A percentile compares a stretch with the other conserved stretches of the same genome.
Conservation (phyloP, 805 yeast genomes). For the Wickerhamomyces subpelliculosus region DNA sequence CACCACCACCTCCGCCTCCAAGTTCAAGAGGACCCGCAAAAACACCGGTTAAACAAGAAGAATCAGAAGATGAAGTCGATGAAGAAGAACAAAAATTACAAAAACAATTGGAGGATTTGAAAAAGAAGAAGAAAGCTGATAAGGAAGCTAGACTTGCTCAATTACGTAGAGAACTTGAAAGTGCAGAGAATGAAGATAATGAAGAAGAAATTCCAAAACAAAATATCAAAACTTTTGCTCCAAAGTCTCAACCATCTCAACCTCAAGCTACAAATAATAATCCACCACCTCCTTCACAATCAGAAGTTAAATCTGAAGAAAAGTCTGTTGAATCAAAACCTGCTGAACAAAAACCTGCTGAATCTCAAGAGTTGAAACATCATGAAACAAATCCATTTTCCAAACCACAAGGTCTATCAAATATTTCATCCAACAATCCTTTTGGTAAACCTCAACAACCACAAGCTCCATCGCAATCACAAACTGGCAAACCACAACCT, state of each 20-base stretch:
- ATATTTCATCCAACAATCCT: constrained; percentile 37
- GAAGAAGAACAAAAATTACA: constrained; percentile 41
- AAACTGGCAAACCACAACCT: constrained; percentile 8
- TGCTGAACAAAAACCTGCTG: constrained; percentile 7
- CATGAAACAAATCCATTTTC: constrained; percentile 23
- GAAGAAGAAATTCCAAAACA: constrained; percentile 16
- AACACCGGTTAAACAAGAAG: constrained; percentile 7
- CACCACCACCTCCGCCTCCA: constrained; percentile 13
- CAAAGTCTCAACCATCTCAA: constrained; percentile 7
- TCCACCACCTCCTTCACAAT: constrained; percentile 2
- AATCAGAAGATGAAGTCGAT: constrained; percentile 38
- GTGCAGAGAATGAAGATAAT: constrained; percentile 37
- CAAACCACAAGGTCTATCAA: constrained; percentile 8
- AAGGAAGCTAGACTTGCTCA: constrained; percentile 55
- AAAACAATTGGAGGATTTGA: constrained; percentile 32
- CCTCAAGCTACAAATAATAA: constrained; percentile 2
- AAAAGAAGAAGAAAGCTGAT: constrained; percentile 45
- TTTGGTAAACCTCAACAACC: constrained; percentile 45
- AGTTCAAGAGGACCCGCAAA: constrained; percentile 2
- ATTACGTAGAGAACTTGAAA: constrained; percentile 53
- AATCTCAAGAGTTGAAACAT: constrained; percentile 5
- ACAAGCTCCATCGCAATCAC: constrained; percentile 16
- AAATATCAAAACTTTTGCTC: constrained; percentile 14
- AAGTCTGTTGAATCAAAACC: constrained; percentile 33
- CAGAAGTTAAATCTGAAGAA: constrained; percentile 7